phyloP scores from a whole-genome alignment of 805 yeast genomes.

The Diddensiella santjacobensis region DNA sequence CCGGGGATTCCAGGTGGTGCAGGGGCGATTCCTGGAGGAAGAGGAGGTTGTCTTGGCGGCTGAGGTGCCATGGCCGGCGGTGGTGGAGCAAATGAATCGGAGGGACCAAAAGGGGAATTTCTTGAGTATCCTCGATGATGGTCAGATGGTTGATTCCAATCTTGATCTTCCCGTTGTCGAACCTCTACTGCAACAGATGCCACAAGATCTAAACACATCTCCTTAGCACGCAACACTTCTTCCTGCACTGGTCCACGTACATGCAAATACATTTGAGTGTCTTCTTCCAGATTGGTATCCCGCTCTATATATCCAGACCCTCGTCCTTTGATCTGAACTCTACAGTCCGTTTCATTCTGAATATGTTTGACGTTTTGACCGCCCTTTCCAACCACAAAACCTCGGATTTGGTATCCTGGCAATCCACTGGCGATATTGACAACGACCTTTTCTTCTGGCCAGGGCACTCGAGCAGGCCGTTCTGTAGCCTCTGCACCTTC shows the following conservation, averaged over 20 bases:
- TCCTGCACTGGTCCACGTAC: conserved; percentile 27
- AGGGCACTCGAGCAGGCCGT: conserved; percentile 2
- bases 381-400: conserved; percentile 34
- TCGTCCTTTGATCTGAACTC: conserved; percentile 35
- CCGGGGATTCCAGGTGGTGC: conserved; percentile 5
- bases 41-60: conserved; percentile 4
- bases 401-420: conserved; percentile 31
- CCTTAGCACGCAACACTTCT: conserved; percentile 26
- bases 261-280: conserved; percentile 32
- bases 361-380: conserved; percentile 38
- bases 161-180: conserved; percentile 8
- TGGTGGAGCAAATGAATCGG: background rate
- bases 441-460: conserved; percentile 27
- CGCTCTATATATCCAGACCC: conserved; percentile 35
- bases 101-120: background rate
- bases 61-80: conserved; percentile 13
- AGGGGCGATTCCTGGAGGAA: conserved; percentile 12
- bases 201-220: conserved; percentile 28
- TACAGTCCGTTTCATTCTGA: conserved; percentile 30
- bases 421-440: conserved; percentile 15
- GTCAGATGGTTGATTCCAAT: background rate
- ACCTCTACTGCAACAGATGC: conserved; percentile 26
- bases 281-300: conserved; percentile 31
- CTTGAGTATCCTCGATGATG: background rate
- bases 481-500: conserved; percentile 3